Conservation (phyloP, 2,329 filamentous ascomycete genomes). For the Fusarium chlamydosporum region DNA sequence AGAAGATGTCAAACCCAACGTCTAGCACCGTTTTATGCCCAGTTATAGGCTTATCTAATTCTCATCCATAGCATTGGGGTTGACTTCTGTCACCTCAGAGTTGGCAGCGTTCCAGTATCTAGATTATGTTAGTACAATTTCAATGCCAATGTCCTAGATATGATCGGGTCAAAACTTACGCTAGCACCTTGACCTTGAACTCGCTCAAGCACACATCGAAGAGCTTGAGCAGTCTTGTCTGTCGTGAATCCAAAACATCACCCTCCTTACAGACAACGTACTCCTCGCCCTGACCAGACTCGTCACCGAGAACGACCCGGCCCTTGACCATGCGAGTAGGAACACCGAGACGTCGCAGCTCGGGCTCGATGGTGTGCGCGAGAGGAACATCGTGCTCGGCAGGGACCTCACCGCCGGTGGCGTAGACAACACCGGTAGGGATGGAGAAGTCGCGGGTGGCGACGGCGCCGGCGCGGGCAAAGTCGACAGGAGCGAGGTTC, state of each 20-base stretch:
- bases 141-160: too few species aligned
- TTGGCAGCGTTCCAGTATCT: slow-evolving; percentile 75
- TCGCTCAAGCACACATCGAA: slow-evolving; percentile 93
- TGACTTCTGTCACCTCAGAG: slow-evolving; percentile 70
- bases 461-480: slow-evolving; percentile 85
- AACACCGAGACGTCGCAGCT: slow-evolving; percentile 88
- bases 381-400: slow-evolving; percentile 87
- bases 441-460: slow-evolving; percentile 83
- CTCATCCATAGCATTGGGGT: slow-evolving; percentile 58
- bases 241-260: slow-evolving; percentile 86
- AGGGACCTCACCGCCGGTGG: slow-evolving; percentile 83
- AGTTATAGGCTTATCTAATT: slow-evolving; percentile 30
- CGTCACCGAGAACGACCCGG: slow-evolving; percentile 79
- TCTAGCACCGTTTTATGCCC: slow-evolving; percentile 46
- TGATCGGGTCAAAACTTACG: slow-evolving; percentile 64
- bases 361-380: slow-evolving; percentile 90
- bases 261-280: slow-evolving; percentile 89
- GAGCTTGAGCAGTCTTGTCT: slow-evolving; percentile 93
- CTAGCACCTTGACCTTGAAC: slow-evolving; percentile 85
- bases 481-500: slow-evolving; percentile 82
- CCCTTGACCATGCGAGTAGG: slow-evolving; percentile 91
- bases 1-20: slow-evolving; percentile 49
- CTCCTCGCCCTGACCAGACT: slow-evolving; percentile 66
- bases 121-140: slow-evolving; percentile 27
- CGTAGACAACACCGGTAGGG: slow-evolving; percentile 85